A percentile compares a stretch with the other conserved stretches of the same genome.
phyloP scores from a whole-genome alignment of 164 flowering plant genomes.

The Dillenia turbinata region DNA sequence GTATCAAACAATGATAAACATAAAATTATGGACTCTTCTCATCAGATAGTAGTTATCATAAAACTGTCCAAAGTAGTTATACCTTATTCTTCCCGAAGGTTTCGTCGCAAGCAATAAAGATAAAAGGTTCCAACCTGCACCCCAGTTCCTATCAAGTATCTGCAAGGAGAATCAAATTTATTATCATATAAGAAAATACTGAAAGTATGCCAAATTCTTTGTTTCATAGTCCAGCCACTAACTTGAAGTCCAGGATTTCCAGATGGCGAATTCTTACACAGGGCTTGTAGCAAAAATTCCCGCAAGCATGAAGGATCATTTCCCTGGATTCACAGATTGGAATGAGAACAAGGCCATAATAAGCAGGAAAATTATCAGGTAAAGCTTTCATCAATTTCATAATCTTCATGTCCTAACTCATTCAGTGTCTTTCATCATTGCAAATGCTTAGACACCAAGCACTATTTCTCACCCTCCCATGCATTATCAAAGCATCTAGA shows the following conservation, averaged over 20 bases:
- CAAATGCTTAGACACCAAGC: no score
- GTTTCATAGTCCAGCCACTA: slow-evolving; percentile 13
- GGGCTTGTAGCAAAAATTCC: slow-evolving; percentile 67
- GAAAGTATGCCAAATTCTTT: slow-evolving; percentile 8
- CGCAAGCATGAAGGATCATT: slow-evolving; percentile 94
- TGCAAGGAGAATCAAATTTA: slow-evolving; percentile 23
- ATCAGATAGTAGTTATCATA: no score
- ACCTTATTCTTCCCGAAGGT: slow-evolving; percentile 84
- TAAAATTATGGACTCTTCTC: no score
- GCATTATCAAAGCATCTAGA: no score
- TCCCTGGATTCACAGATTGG: slow-evolving; percentile 49
- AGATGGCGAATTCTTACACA: slow-evolving; percentile 49
- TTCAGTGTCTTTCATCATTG: no score
- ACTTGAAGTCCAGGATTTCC: slow-evolving; percentile 88
- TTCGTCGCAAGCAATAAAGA: slow-evolving; percentile 76
- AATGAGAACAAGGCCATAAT: slow-evolving; percentile 6
- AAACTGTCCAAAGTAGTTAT: not conserved
- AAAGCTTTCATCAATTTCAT: not conserved
- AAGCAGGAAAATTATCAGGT: not conserved
- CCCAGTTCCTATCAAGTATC: slow-evolving; percentile 98
- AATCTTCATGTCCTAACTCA: no score
- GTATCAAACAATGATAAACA: no score
- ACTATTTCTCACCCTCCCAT: no score
- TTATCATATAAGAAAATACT: not conserved
- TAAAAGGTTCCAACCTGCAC: slow-evolving; percentile 97